phyloP scores from a whole-genome alignment of 768 basidiomycete genomes.

The Leccinum aurantiacum region DNA sequence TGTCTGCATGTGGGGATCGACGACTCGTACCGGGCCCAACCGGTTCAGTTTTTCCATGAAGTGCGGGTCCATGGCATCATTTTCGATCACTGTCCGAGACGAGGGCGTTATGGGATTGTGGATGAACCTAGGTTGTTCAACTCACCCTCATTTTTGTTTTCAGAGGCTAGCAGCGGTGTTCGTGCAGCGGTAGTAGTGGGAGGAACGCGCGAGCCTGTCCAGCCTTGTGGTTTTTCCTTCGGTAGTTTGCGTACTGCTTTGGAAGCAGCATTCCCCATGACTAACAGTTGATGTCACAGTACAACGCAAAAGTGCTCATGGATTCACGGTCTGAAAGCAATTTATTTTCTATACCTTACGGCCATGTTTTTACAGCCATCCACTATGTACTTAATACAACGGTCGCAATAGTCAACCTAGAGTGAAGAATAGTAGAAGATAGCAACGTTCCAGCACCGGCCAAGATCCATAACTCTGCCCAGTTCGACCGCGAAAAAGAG shows the following conservation, averaged over 20 bases:
- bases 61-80: constrained; percentile 70
- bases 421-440: constrained; percentile 33
- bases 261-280: constrained; percentile 64
- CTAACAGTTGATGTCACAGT: neutral
- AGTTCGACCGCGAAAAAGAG: constrained; percentile 26
- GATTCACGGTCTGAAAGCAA: constrained; percentile 9
- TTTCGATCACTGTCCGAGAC: constrained; percentile 49
- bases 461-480: constrained; percentile 25
- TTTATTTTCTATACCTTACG: constrained; percentile 35
- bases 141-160: constrained; percentile 51
- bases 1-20: constrained; percentile 61
- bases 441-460: constrained; percentile 34
- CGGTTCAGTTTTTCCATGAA: constrained; percentile 62
- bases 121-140: constrained; percentile 13
- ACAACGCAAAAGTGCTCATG: neutral
- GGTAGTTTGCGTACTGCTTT: constrained; percentile 60
- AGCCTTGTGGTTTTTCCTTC: constrained; percentile 42
- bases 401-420: constrained; percentile 32
- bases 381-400: constrained; percentile 40
- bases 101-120: neutral
- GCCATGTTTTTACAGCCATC: constrained; percentile 40
- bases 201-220: constrained; percentile 42
- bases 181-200: constrained; percentile 4
- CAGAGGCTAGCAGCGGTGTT: constrained; percentile 43
- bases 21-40: constrained; percentile 69